These are phyloP conservation scores for Yarrowia keelungensis DNA, from an alignment of 805 yeast species.

Conservation along the genomic window DNA sequence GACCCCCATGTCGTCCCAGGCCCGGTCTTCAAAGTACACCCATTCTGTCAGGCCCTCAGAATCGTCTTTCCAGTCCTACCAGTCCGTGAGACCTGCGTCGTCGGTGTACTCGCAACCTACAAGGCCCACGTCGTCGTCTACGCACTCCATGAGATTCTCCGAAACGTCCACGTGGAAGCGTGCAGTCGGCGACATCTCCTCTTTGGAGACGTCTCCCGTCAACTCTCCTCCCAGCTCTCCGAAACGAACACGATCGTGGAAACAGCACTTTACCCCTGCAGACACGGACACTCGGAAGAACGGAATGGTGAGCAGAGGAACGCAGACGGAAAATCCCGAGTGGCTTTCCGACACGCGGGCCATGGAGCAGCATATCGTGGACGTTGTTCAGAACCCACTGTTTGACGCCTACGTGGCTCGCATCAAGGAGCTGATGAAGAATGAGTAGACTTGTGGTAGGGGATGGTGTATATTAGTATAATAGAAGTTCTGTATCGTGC, in stretches of 20 bases:
- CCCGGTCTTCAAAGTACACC: too few species aligned
- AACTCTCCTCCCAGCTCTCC: conserved; percentile 3
- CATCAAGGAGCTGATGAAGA: conserved; percentile 25
- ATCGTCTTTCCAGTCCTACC: too few species aligned
- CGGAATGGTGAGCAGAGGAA: conserved; percentile 18
- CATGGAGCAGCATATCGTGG: conserved; percentile 15
- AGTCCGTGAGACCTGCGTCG: too few species aligned
- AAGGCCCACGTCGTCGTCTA: too few species aligned
- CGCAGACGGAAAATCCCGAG: conserved; percentile 18
- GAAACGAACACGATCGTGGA: neutral
- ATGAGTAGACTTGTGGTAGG: too few species aligned
- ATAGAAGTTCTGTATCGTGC: too few species aligned
- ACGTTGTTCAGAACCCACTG: neutral
- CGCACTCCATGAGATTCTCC: neutral
- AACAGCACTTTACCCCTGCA: conserved; percentile 9
- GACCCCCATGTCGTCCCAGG: neutral
- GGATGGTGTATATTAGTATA: conserved; percentile 3
- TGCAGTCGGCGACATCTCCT: neutral
- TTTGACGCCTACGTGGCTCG: conserved; percentile 15
- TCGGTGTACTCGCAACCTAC: too few species aligned
- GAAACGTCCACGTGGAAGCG: conserved; percentile 14
- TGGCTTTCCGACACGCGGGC: conserved; percentile 2
- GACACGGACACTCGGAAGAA: neutral
- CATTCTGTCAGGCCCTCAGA: too few species aligned
- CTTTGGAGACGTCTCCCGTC: neutral